Evolutionary conservation across 495 filamentous ascomycete genomes (phyloP).

Genomic region (Xylaria sp.): DNA sequence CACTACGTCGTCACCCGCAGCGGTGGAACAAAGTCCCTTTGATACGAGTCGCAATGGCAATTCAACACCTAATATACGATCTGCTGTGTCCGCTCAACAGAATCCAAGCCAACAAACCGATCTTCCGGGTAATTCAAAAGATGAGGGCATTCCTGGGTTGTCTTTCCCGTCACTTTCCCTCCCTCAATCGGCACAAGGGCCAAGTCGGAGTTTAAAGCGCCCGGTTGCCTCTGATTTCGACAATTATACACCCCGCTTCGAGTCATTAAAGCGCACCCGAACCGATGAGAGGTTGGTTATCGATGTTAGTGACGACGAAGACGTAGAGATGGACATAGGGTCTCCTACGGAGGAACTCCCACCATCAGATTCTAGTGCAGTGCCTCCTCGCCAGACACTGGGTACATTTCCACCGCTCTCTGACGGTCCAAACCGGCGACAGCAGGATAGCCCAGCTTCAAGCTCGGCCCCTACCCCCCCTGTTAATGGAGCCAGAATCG

Average conservation of each 20-base stretch:
- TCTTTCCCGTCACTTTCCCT: conserved; percentile 24
- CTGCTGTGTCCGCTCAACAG: background rate
- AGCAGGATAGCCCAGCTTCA: conserved; percentile 47
- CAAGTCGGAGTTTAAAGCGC: conserved; percentile 65
- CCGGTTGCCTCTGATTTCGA: conserved; percentile 88
- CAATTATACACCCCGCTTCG: conserved; percentile 53
- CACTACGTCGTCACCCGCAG: conserved; percentile 10
- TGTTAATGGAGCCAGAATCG: conserved; percentile 54
- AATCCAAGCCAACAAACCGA: conserved; percentile 22
- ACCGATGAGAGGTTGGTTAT: conserved; percentile 68
- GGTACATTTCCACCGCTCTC: conserved; percentile 56
- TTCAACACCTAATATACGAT: conserved; percentile 3
- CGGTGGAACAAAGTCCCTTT: background rate
- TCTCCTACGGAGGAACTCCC: conserved; percentile 49
- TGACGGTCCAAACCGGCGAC: conserved; percentile 46
- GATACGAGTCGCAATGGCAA: conserved; percentile 15
- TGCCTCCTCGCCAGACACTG: conserved; percentile 38
- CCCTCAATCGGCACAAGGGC: conserved; percentile 29
- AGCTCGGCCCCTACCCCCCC: conserved; percentile 48
- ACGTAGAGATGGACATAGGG: conserved; percentile 58
- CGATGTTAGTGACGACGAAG: conserved; percentile 71
- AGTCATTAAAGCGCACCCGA: conserved; percentile 64
- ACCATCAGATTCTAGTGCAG: conserved; percentile 34
- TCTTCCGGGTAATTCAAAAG: conserved; percentile 28
- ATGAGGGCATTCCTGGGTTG: conserved; percentile 36